Evolutionary conservation across 2,329 filamentous ascomycete genomes (phyloP), one percentile per base, ranked within the genome.

Genomic region (Ceratocystis alfenasii): DNA sequence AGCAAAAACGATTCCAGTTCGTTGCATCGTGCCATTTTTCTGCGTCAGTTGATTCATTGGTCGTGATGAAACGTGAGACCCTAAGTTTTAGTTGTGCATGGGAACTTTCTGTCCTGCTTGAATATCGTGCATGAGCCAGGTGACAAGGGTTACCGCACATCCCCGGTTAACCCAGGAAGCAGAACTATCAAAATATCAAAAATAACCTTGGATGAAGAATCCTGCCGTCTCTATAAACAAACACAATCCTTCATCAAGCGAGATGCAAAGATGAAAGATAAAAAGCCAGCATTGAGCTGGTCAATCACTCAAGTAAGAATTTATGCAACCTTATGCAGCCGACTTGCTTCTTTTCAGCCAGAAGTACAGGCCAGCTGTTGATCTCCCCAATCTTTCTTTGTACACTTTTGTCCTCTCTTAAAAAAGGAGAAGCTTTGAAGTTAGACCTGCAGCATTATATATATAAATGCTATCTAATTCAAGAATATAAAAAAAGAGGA

Each of bases 141-240:
- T 20, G 55, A 41, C 55, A 59, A 59, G 55, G 55, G 55, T 59
- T 59, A 33, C 55, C 55, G 28, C 25, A 30, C 12, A 36, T 59
- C 55, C 53, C 55, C 28, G 55, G 28, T 20, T 59, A 59, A 59
- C 55, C 28, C 55, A 59, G 12, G 36, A 41, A 41, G 36, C 36
- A 41, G 10, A 41, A 41, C 36, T 12, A 41, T 41, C 36, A 33
- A 17, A 33, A 17, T 30, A n/a, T 59, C 55, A 59, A 59, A 57
- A 59, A 59, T 59, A 59, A 36, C 28, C 55, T 36, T 59, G 12
- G 55, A 36, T 6, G 28, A 59, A 59, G 48, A 59, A 59, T 59
- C 55, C 55, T 59, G 28, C 55, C 55, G 55, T 30, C 25, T 59
- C 55, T 59, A 59, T 59, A 59, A 59, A 59, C 55, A 59, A 59